Evolutionary conservation across 345 rosid genomes (phyloP).

Genomic region (Citrus medica): DNA sequence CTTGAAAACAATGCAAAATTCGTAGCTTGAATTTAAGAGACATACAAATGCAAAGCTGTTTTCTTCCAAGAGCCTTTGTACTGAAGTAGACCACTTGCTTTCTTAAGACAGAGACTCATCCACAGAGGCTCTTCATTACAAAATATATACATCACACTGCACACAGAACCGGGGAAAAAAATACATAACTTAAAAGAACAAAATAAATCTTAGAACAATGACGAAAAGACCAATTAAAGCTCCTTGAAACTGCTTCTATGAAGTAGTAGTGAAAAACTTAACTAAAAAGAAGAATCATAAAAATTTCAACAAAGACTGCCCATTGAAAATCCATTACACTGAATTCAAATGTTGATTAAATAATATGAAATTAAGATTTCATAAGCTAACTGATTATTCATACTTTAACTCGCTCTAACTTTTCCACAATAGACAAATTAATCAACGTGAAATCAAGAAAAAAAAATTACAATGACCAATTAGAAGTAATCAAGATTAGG

Average conservation of each 20-base stretch:
- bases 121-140: slow-evolving; percentile 93
- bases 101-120: slow-evolving; percentile 73
- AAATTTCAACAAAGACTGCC: neutral
- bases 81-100: slow-evolving; percentile 46
- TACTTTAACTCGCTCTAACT: neutral
- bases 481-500: neutral
- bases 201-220: neutral
- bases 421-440: neutral
- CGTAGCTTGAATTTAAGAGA: neutral
- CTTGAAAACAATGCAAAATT: neutral
- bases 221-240: neutral
- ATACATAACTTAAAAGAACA: neutral
- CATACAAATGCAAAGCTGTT: slow-evolving; percentile 62
- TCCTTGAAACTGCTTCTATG: neutral
- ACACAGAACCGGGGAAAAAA: neutral
- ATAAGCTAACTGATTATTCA: neutral
- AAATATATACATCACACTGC: slow-evolving; percentile 81
- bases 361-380: neutral
- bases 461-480: neutral
- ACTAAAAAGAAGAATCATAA: neutral
- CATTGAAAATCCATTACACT: neutral
- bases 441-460: neutral
- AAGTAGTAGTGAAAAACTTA: neutral
- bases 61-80: slow-evolving; percentile 91
- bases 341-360: neutral